Base-by-base conservation (phyloP, 2,329 filamentous ascomycete species). In the Blumeriella jaapii region DNA sequence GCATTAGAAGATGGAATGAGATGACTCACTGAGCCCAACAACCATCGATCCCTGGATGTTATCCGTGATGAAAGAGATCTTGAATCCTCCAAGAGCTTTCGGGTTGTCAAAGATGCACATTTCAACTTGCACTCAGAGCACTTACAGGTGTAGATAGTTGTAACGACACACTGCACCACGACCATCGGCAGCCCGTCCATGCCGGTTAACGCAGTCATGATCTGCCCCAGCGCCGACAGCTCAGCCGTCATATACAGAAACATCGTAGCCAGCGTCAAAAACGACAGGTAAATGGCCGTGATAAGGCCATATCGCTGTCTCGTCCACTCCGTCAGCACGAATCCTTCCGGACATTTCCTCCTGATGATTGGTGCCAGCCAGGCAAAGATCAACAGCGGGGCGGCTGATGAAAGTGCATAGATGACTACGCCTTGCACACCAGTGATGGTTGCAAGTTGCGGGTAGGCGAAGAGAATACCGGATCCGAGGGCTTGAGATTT, bases 201-300 rank as follows among this genome's bases (percentile, higher is more conserved):
- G 2, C 81, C 82, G 0, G 83, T 87, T 48, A 91, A 59, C 6
- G 78, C 69, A 40, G 61, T 78, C 50, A 89, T 68, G 24, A 89
- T 83, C 57, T 89, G 82, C 33, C 85, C 81, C 17, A 91, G 65
- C 9, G 82, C 81, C 6, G 82, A 87, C 27, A 91, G 67, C 62
- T 91, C 83, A 13, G 82, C 74, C 16, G 89, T 76, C 82, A 91
- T 89, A 65, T 89, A 91, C 33, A 91, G 58, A 56, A 89, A 91
- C 49, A 91, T 68, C 1, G 83, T 89, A 31, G 86, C 75, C 31
- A 89, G 65, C 28, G 82, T 86, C 62, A 87, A 66, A 50, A 81
- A 69, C 56, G 81, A 85, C 43, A 91, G 65, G 54, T 82, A 89
- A 23, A 87, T 60, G 34, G 78, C 78, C 5, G 79, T 67, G 20